Conservation (phyloP, 352 stramenopile species). For the Thalassiosira mediterranea region DNA sequence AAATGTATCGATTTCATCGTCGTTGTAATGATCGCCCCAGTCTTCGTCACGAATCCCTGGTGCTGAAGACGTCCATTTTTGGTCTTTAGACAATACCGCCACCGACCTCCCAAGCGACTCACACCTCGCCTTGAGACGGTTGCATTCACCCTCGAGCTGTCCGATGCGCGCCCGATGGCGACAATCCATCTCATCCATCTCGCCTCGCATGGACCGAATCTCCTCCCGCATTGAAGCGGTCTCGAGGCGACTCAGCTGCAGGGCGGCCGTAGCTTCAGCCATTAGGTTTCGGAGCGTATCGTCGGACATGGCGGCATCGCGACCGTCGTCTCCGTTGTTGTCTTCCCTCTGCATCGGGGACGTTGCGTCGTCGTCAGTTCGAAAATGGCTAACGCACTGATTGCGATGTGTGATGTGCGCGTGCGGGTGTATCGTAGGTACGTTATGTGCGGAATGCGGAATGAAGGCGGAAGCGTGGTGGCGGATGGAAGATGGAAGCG, state of each 20-base stretch:
- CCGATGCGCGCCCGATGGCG: background rate
- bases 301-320: background rate
- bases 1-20: no score
- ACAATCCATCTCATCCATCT: background rate
- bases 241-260: background rate
- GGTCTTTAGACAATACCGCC: background rate
- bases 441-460: no score
- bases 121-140: conserved; percentile 1
- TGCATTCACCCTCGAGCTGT: background rate
- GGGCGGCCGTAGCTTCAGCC: background rate
- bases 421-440: no score
- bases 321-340: no score
- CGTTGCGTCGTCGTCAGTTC: no score
- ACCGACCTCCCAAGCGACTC: conserved; percentile 5
- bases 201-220: background rate
- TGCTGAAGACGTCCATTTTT: conserved; percentile 9
- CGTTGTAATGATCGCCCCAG: background rate
- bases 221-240: background rate
- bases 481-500: no score
- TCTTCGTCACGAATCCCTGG: background rate
- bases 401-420: no score
- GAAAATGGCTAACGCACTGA: no score
- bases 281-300: background rate
- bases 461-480: no score
- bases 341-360: no score